Percentiles rank a stretch among this genome's conserved stretches.
Conservation (phyloP, 192 early-diverging fungal species). For the Neocallimastix lanati region DNA sequence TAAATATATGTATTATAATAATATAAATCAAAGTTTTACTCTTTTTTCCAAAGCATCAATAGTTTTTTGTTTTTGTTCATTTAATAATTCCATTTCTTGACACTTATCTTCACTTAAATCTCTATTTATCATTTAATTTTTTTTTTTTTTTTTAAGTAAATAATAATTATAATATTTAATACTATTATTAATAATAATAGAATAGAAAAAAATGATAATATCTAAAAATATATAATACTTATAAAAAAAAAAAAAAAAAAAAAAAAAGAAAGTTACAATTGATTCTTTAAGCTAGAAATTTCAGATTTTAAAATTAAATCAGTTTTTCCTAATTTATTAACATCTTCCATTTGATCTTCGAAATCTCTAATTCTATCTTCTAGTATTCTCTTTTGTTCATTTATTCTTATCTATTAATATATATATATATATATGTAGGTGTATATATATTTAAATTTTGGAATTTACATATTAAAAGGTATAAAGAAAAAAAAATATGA, state of each 20-base stretch:
- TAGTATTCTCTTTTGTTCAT: conserved; percentile 6
- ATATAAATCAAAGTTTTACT: too few relatives aligned
- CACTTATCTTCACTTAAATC: conserved; percentile 56
- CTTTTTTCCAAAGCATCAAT: conserved; percentile 47
- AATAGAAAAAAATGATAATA: too few relatives aligned
- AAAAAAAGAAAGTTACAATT: conserved; percentile 36
- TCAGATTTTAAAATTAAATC: conserved; percentile 74
- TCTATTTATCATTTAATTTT: conserved; percentile 21
- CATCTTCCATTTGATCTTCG: conserved; percentile 49
- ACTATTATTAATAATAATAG: too few relatives aligned
- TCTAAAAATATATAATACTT: too few relatives aligned
- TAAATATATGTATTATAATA: too few relatives aligned
- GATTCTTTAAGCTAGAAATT: conserved; percentile 66
- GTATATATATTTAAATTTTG: too few relatives aligned
- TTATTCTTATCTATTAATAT: too few relatives aligned
- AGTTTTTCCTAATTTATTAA: conserved; percentile 53
- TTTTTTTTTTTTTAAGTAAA: too few relatives aligned
- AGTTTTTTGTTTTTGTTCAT: conserved; percentile 31
- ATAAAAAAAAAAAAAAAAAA: too few relatives aligned
- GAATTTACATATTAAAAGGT: too few relatives aligned
- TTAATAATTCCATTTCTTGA: conserved; percentile 43
- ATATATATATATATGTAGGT: too few relatives aligned
- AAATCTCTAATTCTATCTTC: conserved; percentile 55
- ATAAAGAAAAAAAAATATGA: too few relatives aligned
- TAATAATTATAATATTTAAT: conserved; percentile 5